Evolutionary conservation across 441 rosid species (phyloP), one percentile per base, ranked within the genome.

Genomic region (Bruguiera hainesii): DNA sequence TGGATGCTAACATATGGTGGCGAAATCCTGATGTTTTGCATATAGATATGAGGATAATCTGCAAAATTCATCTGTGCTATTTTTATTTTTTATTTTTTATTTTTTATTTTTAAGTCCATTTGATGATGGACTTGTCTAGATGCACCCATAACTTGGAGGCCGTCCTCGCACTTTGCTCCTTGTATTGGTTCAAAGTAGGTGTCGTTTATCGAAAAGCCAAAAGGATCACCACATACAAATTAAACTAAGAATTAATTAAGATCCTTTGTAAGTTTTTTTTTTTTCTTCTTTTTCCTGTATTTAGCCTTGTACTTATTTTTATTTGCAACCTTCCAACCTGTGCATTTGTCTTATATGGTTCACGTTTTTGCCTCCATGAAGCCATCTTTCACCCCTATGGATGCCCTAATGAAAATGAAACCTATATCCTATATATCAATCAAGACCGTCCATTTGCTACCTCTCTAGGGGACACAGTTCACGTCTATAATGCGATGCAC

Each of bases 301-400:
- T 57, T 61, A 76, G 73, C 60, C 57, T 56, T 53, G 26, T 5
- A 64, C 67, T 61, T 55, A 69, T 68, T 64, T 52, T 64, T 48
- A 64, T 67, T 48, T 6, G 30, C 28, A 48, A 29, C 16, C 51
- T 2, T 48, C 58, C 64, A 52, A 48, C 35, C 61, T 31, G 51
- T 71, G 64, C 77, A 64, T 74, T 72, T 76, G 76, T 64, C 25
- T 56, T 65, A 30, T 52, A 18, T 64, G 20, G 21, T 5, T 62
- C 58, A 31, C 57, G 59, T 66, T 64, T 67, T 55, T 61, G 61
- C 28, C 5, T 58, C 33, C 37, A 23, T 39, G 10, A 16, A 30
- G 7, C 21, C 23, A 20, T n/a, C n/a, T 63, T 33, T 21, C 5
- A 9, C 48, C 37, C 10, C 23, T 20, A 33, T 37, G 63, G 51